Evolutionary conservation across 2,329 filamentous ascomycete genomes (phyloP).

Genomic region (Colletotrichum sp.): DNA sequence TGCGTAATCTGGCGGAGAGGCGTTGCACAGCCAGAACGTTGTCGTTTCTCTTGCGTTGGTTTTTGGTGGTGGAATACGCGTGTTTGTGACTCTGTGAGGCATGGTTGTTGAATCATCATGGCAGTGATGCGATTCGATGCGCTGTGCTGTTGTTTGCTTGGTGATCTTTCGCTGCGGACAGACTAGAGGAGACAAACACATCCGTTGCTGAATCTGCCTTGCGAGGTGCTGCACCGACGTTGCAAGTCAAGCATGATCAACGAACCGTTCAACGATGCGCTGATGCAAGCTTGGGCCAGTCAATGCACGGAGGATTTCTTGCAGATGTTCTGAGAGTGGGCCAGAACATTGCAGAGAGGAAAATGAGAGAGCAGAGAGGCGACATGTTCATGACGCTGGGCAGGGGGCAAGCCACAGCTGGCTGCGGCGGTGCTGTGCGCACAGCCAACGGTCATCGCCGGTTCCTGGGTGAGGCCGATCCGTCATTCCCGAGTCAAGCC

Average conservation of each 20-base stretch:
- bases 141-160: background rate
- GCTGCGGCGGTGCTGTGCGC: background rate
- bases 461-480: background rate
- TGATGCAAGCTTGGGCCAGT: background rate
- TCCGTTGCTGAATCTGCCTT: background rate
- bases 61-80: background rate
- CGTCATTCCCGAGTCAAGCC: background rate
- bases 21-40: background rate
- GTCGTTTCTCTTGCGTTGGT: background rate
- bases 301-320: background rate
- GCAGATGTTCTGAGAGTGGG: background rate
- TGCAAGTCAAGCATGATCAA: background rate
- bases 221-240: background rate
- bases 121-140: background rate
- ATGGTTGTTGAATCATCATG: background rate
- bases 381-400: background rate
- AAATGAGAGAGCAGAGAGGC: background rate
- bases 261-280: background rate
- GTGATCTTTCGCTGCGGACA: background rate
- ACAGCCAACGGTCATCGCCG: background rate
- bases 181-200: background rate
- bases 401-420: background rate
- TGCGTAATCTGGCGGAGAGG: slow-evolving; percentile 13
- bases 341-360: background rate
- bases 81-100: background rate